Evolutionary conservation across 2,329 filamentous ascomycete genomes (phyloP), one percentile per base, ranked within the genome.

Genomic region (Alternaria arbusti): DNA sequence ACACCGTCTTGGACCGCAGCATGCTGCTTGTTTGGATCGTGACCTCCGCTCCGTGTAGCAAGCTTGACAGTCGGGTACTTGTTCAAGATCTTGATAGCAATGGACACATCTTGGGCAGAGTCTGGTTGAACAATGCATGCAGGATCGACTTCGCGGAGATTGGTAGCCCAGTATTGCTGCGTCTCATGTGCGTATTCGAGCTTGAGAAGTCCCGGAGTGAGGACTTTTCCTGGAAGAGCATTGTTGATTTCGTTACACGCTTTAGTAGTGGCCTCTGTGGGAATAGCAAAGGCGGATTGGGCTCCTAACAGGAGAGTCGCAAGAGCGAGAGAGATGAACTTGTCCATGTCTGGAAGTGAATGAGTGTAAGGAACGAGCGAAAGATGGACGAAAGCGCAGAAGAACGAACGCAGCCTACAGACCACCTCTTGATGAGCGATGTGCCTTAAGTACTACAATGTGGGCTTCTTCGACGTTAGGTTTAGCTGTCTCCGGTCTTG

Each of bases 21-120:
- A 54, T 79, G 78, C 1, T 77, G 72, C 7, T 66, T 63, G 58
- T 82, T 81, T 0, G 80, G 78, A 54, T 78, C 72, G 62, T 84
- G 81, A 3, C 82, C 72, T 58, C 74, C 73, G 54, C 73, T 71
- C 28, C 67, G 70, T n/a, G 65, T 68, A 13, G 74, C 72, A 52
- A 77, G 73, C 23, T 66, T 69, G 26, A 71, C 66, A 25, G 28
- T 67, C 22, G 64, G 57, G 28, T 69, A 70, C 50, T 74, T 69
- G 46, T 68, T 63, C 49, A 77, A 58, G n/a, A 71, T 60, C 13
- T 70, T 74, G 23, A 76, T 59, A 9, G 66, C 69, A n/a, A 60
- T 63, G 17, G 71, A 63, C 4, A 76, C 64, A 57, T 76, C 73
- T 32, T 73, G 56, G 26, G 74, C 64, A 54, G 66, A 67, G 10